Evolutionary conservation across 2,329 filamentous ascomycete species (phyloP).

Genomic region (Pseudocercospora cruenta): DNA sequence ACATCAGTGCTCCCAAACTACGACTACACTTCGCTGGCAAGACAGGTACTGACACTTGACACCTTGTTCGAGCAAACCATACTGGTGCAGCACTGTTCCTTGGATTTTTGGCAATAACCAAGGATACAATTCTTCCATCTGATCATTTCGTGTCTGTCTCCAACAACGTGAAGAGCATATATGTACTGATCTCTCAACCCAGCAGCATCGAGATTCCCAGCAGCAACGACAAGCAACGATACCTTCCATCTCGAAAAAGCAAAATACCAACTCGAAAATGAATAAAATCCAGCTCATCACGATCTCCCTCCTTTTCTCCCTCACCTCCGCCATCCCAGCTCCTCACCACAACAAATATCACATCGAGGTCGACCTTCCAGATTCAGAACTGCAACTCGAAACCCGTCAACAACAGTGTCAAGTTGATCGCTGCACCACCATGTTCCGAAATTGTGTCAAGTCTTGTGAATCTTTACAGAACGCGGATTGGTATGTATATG

Average conservation of each 20-base stretch:
- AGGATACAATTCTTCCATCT: neutral
- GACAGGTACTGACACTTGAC: neutral
- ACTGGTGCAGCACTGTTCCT: neutral
- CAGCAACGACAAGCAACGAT: neutral
- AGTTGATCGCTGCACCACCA: neutral
- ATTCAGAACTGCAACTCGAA: neutral
- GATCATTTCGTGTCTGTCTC: neutral
- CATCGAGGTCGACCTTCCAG: neutral
- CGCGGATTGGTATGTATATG: neutral
- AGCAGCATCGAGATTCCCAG: neutral
- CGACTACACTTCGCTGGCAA: neutral
- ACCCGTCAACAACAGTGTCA: neutral
- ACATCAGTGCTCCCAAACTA: neutral
- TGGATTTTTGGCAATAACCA: neutral
- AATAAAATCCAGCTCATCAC: neutral
- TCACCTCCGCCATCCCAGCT: neutral
- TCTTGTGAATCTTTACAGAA: conserved; percentile 1
- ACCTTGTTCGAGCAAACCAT: conserved; percentile 4
- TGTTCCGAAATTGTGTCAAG: neutral
- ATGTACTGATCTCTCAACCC: neutral
- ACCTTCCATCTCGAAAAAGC: neutral
- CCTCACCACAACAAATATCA: neutral
- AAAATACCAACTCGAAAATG: neutral
- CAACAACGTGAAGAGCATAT: neutral
- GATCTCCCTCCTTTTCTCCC: neutral